A percentile compares a stretch with the other conserved stretches of the same genome.
These are phyloP conservation scores for Moesziomyces parantarcticus DNA, from an alignment of 1,284 basidiomycete species.

Conservation along the genomic window DNA sequence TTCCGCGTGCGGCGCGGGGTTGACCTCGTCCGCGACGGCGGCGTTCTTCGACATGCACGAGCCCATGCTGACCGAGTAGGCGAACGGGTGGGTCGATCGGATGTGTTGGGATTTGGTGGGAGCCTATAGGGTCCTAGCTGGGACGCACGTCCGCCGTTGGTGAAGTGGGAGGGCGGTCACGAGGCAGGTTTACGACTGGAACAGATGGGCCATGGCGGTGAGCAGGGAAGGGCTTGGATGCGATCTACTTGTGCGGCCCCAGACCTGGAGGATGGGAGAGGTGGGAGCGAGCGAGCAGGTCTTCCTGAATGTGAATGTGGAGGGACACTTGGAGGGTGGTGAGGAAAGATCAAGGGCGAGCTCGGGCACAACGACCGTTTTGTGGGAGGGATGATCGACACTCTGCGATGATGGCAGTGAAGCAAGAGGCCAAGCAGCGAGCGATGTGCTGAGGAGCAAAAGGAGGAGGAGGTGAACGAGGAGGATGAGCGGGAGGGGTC, in stretches of 20 bases:
- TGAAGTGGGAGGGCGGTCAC: too few species aligned
- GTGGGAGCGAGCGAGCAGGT: too few species aligned
- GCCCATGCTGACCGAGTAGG: conserved; percentile 36
- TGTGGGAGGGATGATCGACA: not conserved
- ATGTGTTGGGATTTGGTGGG: too few species aligned
- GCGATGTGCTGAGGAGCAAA: not conserved
- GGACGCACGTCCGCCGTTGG: too few species aligned
- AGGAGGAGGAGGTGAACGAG: not conserved
- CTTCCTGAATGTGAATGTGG: not conserved
- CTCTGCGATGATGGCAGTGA: conserved; percentile 5
- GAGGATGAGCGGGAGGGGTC: not conserved
- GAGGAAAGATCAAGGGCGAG: not conserved
- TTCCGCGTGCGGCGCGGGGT: conserved; percentile 29
- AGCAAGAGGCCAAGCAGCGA: not conserved
- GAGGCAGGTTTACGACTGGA: not conserved
- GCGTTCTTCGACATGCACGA: conserved; percentile 51
- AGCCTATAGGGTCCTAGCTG: too few species aligned
- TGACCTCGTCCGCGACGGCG: conserved; percentile 12
- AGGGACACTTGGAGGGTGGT: not conserved
- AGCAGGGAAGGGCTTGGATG: not conserved
- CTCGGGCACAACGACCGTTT: not conserved
- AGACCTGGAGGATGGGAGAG: not conserved
- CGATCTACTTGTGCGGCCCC: not conserved
- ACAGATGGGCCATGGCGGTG: not conserved
- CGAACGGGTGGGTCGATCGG: too few species aligned